Evolutionary conservation across 2,329 filamentous ascomycete species (phyloP).

Genomic region (Alternaria angustiovoidea): DNA sequence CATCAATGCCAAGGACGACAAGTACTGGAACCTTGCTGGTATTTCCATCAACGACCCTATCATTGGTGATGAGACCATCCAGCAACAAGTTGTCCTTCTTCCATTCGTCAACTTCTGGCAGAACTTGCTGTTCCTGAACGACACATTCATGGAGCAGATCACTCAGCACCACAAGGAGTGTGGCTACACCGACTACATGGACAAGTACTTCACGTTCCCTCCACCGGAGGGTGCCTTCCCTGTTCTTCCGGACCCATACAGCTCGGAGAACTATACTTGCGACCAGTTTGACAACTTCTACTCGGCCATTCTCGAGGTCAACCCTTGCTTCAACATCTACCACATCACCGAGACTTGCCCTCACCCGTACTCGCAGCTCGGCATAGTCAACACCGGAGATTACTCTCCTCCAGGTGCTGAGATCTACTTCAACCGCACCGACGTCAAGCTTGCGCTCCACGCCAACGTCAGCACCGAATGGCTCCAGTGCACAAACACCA

Average conservation of each 20-base stretch:
- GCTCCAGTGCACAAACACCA: conserved; percentile 52
- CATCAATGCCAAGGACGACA: conserved; percentile 60
- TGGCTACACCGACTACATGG: conserved; percentile 34
- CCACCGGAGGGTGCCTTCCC: conserved; percentile 47
- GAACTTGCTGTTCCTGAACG: conserved; percentile 54
- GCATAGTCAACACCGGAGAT: conserved; percentile 50
- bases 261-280: conserved; percentile 40
- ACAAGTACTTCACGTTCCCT: conserved; percentile 53
- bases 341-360: conserved; percentile 59
- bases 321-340: conserved; percentile 62
- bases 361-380: conserved; percentile 47
- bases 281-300: conserved; percentile 54
- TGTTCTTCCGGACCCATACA: conserved; percentile 33
- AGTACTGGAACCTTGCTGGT: conserved; percentile 62
- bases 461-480: conserved; percentile 55
- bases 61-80: conserved; percentile 52
- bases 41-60: conserved; percentile 60
- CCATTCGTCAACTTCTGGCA: conserved; percentile 53
- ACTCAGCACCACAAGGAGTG: conserved; percentile 41
- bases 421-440: conserved; percentile 62
- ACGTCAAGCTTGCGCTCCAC: conserved; percentile 61
- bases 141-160: conserved; percentile 51
- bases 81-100: conserved; percentile 48
- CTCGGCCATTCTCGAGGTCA: conserved; percentile 52
- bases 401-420: conserved; percentile 51